Base-by-base conservation (phyloP, 805 yeast genomes). In the Lachancea quebecensis region DNA sequence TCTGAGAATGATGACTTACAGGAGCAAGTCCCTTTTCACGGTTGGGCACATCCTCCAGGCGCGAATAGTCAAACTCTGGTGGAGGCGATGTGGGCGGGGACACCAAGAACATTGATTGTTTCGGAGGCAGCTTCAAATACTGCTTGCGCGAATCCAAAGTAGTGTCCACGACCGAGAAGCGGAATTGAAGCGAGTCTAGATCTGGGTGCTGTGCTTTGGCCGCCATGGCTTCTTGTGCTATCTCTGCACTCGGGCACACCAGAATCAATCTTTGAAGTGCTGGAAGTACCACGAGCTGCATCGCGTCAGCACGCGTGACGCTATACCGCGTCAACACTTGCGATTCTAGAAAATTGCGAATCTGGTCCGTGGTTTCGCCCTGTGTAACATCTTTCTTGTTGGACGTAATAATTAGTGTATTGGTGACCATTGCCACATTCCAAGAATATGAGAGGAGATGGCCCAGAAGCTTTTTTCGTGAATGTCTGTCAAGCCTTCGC, bases 11-110 rank as follows among this genome's bases (percentile, higher is more conserved):
- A 41, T 12, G 27, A 27, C 31, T 35, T 28, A 18, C 34, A 18
- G 33, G 42, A 17, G 21, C 7, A 7, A 40, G 27, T 8, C 43
- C 43, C 31, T 34, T 33, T n/a, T 33, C 30, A 10, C 45, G 47
- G 39, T 40, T 34, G 21, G 74, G 74, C 2, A 59, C 60, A 27
- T 66, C 73, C 46, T 70, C 74, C 21, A 60, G 58, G 34, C 54
- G 56, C 11, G 65, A 56, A 47, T 61, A 70, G 44, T 68, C 66
- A 45, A 69, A 70, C 17, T 55, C 73, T 3, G 68, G 66, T 4
- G 73, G 72, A 1, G 73, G 73, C 3, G 73, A 68, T 5, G 65
- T 57, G 14, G 73, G 73, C 6, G 74, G 74, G 0, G 73, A 68
- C 5, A 69, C 64, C 36, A 70, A 47, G 49, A 69, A 70, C 59